These are phyloP conservation scores for Cryoendolithus antarcticus DNA, from an alignment of 2,329 filamentous ascomycete genomes.

Conservation along the genomic window DNA sequence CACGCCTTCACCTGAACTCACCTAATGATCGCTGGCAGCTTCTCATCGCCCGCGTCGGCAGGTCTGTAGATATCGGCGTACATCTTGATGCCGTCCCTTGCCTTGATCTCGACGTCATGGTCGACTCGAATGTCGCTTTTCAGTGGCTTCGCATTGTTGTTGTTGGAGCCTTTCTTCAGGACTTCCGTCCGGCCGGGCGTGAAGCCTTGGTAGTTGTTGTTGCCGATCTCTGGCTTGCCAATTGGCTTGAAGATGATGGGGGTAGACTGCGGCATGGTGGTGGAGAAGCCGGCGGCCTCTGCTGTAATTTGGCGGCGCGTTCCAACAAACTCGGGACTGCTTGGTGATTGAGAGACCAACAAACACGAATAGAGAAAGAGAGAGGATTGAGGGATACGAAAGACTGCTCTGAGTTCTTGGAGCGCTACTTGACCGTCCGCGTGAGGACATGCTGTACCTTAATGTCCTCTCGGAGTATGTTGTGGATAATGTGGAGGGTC, in stretches of 20 bases:
- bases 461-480: no score
- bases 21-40: constrained; percentile 26
- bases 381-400: no score
- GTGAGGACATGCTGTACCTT: no score
- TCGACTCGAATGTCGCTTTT: constrained; percentile 27
- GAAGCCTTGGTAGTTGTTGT: constrained; percentile 31
- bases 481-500: no score
- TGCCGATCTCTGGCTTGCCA: constrained; percentile 24
- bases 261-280: constrained; percentile 18
- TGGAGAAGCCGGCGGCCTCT: neutral
- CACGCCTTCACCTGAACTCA: no score
- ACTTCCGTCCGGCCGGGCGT: constrained; percentile 28
- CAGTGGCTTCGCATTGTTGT: constrained; percentile 24
- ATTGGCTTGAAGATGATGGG: constrained; percentile 17
- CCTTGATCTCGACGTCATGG: constrained; percentile 31
- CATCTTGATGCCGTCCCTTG: constrained; percentile 29
- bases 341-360: no score
- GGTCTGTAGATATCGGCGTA: constrained; percentile 36
- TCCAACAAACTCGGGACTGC: no score
- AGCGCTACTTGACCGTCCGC: no score
- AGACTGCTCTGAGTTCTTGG: no score
- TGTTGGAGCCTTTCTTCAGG: constrained; percentile 26
- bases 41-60: constrained; percentile 14
- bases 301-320: no score
- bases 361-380: no score